Percentiles rank a stretch among this genome's conserved stretches.
phyloP scores from a whole-genome alignment of 306 rosid species.

The Nissolia schottii region DNA sequence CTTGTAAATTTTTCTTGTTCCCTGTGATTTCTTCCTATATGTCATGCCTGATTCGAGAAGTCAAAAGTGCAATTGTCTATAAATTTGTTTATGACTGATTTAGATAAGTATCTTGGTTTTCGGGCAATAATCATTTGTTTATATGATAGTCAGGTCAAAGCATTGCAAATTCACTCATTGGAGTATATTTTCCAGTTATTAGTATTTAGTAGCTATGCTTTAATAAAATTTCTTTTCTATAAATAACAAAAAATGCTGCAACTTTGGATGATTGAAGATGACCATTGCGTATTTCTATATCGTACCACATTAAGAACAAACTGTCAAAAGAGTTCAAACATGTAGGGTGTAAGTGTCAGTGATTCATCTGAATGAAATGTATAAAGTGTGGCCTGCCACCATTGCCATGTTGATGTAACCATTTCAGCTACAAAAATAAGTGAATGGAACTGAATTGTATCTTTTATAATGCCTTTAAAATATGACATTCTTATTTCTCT shows the following conservation, averaged over 20 bases:
- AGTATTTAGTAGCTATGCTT: not conserved
- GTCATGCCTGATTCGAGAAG: not conserved
- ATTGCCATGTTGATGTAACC: not conserved
- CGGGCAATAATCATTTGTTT: not conserved
- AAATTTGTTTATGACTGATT: not conserved
- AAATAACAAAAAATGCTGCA: not conserved
- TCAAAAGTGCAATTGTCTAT: not conserved
- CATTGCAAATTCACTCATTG: not conserved
- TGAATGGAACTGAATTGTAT: not conserved
- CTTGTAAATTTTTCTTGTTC: not conserved
- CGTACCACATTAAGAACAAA: not conserved
- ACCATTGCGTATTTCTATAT: not conserved
- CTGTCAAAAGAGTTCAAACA: not conserved
- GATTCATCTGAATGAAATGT: not conserved
- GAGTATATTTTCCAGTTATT: not conserved
- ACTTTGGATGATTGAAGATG: not conserved
- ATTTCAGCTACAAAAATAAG: not conserved
- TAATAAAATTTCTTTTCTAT: not conserved
- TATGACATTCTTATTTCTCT: not conserved
- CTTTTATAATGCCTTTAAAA: not conserved
- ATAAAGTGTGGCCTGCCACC: not conserved
- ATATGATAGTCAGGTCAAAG: not conserved
- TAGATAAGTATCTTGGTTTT: not conserved
- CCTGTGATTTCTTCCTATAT: not conserved
- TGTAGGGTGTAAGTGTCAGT: not conserved